These are phyloP conservation scores for Jacaranda copaia DNA, from an alignment of 257 asterid genomes.

Conservation along the genomic window DNA sequence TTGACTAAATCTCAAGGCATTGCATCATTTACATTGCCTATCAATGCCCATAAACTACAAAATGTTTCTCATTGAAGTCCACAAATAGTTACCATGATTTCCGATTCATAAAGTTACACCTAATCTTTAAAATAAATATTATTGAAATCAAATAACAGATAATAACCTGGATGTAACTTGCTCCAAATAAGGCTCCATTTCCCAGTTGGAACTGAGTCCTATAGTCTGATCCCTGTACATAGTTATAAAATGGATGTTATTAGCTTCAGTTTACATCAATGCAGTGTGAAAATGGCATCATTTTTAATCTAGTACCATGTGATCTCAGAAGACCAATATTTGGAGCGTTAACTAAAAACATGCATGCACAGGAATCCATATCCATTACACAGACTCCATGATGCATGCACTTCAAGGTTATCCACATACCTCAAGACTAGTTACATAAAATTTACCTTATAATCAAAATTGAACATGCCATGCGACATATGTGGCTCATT, in stretches of 20 bases:
- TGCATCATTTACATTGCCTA: conserved; percentile 4
- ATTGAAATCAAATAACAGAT: conserved; percentile 32
- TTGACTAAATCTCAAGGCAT: conserved; percentile 8
- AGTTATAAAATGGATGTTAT: conserved; percentile 34
- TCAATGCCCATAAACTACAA: not conserved
- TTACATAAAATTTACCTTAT: conserved; percentile 66
- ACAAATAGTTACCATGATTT: not conserved
- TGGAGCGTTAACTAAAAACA: conserved; percentile 14
- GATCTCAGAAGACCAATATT: conserved; percentile 14
- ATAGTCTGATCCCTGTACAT: conserved; percentile 80
- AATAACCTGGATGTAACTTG: conserved; percentile 92
- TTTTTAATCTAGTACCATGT: conserved; percentile 7
- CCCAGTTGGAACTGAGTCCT: conserved; percentile 91
- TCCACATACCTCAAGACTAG: not conserved
- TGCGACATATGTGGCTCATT: conserved; percentile 96
- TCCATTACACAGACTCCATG: conserved; percentile 2
- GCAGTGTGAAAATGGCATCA: conserved; percentile 21
- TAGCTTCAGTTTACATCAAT: conserved; percentile 34
- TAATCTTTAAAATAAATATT: not conserved
- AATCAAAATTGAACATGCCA: conserved; percentile 90
- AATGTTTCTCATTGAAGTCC: not conserved
- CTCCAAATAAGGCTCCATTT: conserved; percentile 85
- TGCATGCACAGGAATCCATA: conserved; percentile 20
- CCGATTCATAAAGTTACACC: not conserved
- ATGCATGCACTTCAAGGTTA: not conserved